phyloP scores from a whole-genome alignment of 352 stramenopile genomes.

The Pythium sp. region DNA sequence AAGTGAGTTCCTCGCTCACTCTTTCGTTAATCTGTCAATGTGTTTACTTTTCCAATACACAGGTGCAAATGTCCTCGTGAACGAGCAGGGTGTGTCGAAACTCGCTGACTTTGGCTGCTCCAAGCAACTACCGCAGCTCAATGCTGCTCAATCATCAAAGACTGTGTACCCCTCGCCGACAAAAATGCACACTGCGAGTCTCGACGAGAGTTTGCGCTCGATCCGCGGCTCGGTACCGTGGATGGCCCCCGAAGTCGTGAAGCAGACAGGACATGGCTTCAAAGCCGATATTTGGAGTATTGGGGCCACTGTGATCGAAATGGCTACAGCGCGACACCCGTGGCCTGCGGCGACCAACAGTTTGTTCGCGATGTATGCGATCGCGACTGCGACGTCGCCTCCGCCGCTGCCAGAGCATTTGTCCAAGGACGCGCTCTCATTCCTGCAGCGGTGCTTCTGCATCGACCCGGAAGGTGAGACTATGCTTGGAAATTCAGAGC shows the following conservation, averaged over 20 bases:
- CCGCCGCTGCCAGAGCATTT: conserved; percentile 55
- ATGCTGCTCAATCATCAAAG: not conserved
- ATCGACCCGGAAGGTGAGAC: conserved; percentile 54
- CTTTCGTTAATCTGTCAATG: not conserved
- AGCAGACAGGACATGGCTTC: conserved; percentile 70
- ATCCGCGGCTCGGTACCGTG: conserved; percentile 85
- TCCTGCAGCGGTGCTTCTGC: conserved; percentile 67
- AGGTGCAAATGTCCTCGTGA: conserved; percentile 89
- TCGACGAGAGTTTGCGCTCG: conserved; percentile 77
- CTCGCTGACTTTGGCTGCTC: conserved; percentile 90
- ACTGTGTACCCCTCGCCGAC: not conserved
- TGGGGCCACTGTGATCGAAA: conserved; percentile 75
- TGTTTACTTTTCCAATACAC: not conserved
- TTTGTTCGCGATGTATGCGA: conserved; percentile 64
- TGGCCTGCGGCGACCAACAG: conserved; percentile 63
- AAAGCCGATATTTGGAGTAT: conserved; percentile 85
- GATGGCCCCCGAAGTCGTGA: conserved; percentile 82
- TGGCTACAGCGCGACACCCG: conserved; percentile 72
- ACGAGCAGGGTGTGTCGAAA: conserved; percentile 83
- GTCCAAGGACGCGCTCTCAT: conserved; percentile 45
- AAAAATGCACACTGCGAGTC: conserved; percentile 62
- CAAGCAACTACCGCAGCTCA: conserved; percentile 73
- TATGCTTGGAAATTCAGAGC: not conserved
- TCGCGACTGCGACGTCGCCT: conserved; percentile 50
- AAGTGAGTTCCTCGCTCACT: not conserved